Evolutionary conservation across 2,329 filamentous ascomycete genomes (phyloP), one percentile per base, ranked within the genome.

Genomic region (Penicillium crustosum): DNA sequence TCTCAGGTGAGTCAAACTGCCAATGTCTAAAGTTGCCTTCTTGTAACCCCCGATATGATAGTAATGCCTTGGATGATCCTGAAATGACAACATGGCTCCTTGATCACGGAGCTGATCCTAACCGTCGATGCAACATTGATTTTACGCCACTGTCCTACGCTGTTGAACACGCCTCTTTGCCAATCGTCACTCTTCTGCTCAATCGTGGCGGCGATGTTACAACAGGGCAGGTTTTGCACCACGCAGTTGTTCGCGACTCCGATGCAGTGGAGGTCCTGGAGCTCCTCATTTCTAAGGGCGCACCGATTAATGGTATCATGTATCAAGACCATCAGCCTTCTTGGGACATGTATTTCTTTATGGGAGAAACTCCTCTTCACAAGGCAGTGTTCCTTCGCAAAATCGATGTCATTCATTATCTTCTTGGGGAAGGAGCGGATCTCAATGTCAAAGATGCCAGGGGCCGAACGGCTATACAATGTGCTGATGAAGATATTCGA

Each of bases 11-110:
- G 66, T 41, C 25, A 47, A 15, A 29, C 19, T 29, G n/a, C 12
- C 27, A 5, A 31, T 55, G 21, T 25, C 9, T 17, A 36, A 31
- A 42, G 8, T 21, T 50, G 23, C 35, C 17, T 49, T 10, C 38
- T 4, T 21, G 10, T 41, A 6, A 42, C 13, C 12, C 21, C 19
- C 53, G 61, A 45, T 42, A 29, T 35, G 47, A 41, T 41, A 70
- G 62, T 8, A 57, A 63, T 58, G 59, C 61, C 8, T 31, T 66
- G 44, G 25, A 33, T 45, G 61, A 70, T 53, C 47, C 65, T 45
- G 64, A 69, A 23, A 69, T 70, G 53, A 48, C 42, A 41, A 27
- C 48, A 53, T 70, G 61, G 68, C 63, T 71, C 15, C 66, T 71
- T 49, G 57, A 71, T 49, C 60, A 68, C 54, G 61, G 62, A 53